Evolutionary conservation across 2,329 filamentous ascomycete genomes (phyloP).

Genomic region (Thielaviopsis punctulata): DNA sequence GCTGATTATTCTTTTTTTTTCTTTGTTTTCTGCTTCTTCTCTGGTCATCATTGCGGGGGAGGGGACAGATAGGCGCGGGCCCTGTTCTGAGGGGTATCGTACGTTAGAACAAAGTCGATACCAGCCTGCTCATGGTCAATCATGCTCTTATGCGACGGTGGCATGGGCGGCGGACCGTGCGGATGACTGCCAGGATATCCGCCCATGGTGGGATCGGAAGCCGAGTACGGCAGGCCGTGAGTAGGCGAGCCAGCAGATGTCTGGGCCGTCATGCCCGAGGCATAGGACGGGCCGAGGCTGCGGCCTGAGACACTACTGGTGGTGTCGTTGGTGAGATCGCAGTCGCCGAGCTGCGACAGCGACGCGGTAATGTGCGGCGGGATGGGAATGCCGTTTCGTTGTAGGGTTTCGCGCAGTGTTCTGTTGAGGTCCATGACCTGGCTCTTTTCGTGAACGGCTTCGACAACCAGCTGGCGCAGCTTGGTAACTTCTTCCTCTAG

Average conservation of each 20-base stretch:
- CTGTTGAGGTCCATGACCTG: conserved; percentile 20
- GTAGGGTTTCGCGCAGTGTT: conserved; percentile 39
- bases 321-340: conserved; percentile 28
- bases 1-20: background rate
- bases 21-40: background rate
- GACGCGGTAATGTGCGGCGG: conserved; percentile 10
- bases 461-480: conserved; percentile 56
- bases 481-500: conserved; percentile 81
- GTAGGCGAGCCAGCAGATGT: conserved; percentile 23
- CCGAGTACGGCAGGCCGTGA: conserved; percentile 14
- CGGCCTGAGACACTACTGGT: conserved; percentile 40
- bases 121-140: conserved; percentile 67
- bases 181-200: conserved; percentile 20
- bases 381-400: conserved; percentile 32
- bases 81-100: conserved; percentile 43
- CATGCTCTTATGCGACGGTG: background rate
- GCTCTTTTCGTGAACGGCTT: conserved; percentile 47
- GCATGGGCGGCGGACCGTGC: background rate
- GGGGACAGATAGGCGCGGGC: conserved; percentile 42
- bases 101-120: conserved; percentile 85
- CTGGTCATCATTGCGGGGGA: conserved; percentile 27
- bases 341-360: conserved; percentile 20
- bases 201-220: conserved; percentile 14
- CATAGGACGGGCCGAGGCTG: conserved; percentile 39
- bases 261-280: conserved; percentile 26